These are phyloP conservation scores for Chaetomium sp. DNA, from an alignment of 2,329 filamentous ascomycete species.

Conservation along the genomic window DNA sequence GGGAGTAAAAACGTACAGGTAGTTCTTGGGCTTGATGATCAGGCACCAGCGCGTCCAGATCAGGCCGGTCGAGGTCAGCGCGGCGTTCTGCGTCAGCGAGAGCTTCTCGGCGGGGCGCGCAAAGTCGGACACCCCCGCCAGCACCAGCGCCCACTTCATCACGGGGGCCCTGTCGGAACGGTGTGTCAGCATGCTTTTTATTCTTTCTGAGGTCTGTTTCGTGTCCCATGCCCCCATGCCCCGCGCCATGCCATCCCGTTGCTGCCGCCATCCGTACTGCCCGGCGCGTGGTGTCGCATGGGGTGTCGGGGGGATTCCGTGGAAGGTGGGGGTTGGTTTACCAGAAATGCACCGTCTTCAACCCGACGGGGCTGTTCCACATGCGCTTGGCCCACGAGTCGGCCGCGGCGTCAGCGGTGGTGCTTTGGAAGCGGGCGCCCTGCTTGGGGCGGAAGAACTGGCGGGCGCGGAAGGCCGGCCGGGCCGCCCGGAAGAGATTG, in stretches of 20 bases:
- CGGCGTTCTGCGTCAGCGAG: slow-evolving; percentile 87
- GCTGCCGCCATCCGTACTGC: not conserved
- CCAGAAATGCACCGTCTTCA: slow-evolving; percentile 99
- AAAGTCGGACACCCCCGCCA: slow-evolving; percentile 91
- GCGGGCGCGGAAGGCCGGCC: slow-evolving; percentile 57
- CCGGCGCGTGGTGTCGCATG: not conserved
- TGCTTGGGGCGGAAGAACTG: slow-evolving; percentile 49
- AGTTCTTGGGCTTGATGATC: slow-evolving; percentile 91
- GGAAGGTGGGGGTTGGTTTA: slow-evolving; percentile 43
- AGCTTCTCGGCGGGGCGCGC: slow-evolving; percentile 88
- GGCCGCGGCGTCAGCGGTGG: slow-evolving; percentile 50
- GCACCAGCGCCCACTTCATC: slow-evolving; percentile 95
- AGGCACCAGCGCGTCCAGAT: slow-evolving; percentile 99
- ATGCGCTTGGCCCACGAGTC: slow-evolving; percentile 71
- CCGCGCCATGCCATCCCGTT: not conserved
- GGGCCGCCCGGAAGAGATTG: slow-evolving; percentile 53
- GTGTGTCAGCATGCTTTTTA: too few species aligned
- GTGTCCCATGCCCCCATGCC: too few species aligned
- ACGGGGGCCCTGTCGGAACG: slow-evolving; percentile 72
- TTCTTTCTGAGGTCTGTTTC: too few species aligned
- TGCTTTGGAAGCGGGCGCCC: slow-evolving; percentile 68
- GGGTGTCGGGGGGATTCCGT: not conserved
- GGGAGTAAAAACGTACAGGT: slow-evolving; percentile 62
- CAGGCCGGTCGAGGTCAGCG: slow-evolving; percentile 83
- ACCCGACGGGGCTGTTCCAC: slow-evolving; percentile 78